Percentiles rank a stretch among this genome's conserved stretches.
Conservation (phyloP, 305 asterid genomes). For the Fraxinus velutina region DNA sequence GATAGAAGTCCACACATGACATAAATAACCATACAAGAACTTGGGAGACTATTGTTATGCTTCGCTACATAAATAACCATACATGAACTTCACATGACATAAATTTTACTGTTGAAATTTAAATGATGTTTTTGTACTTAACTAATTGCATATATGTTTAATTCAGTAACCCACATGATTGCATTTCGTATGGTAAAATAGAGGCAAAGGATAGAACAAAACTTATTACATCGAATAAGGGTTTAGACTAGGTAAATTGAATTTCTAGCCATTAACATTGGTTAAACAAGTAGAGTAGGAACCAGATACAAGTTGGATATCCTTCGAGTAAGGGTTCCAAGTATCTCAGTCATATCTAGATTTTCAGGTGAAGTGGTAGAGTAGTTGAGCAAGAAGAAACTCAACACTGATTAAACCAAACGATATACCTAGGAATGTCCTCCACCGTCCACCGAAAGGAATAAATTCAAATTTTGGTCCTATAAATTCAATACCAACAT, state of each 20-base stretch:
- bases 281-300: constrained; percentile 8
- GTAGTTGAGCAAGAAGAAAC: constrained; percentile 17
- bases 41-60: no score
- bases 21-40: no score
- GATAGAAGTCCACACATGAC: no score
- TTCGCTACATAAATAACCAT: no score
- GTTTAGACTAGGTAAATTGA: not conserved
- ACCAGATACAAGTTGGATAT: not conserved
- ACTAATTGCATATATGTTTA: no score
- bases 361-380: constrained; percentile 29
- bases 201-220: not conserved
- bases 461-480: constrained; percentile 20
- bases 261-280: not conserved
- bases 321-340: constrained; percentile 18
- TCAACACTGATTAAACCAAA: constrained; percentile 31
- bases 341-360: constrained; percentile 22
- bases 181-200: not conserved
- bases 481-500: constrained; percentile 24
- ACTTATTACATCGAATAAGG: not conserved
- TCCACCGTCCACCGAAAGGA: constrained; percentile 35
- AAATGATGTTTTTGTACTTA: not conserved
- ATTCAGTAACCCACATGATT: not conserved
- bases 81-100: no score
- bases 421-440: constrained; percentile 32
- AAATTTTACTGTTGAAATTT: no score